Evolutionary conservation across 805 yeast species (phyloP).

Genomic region (Pichia gijzeniarum): DNA sequence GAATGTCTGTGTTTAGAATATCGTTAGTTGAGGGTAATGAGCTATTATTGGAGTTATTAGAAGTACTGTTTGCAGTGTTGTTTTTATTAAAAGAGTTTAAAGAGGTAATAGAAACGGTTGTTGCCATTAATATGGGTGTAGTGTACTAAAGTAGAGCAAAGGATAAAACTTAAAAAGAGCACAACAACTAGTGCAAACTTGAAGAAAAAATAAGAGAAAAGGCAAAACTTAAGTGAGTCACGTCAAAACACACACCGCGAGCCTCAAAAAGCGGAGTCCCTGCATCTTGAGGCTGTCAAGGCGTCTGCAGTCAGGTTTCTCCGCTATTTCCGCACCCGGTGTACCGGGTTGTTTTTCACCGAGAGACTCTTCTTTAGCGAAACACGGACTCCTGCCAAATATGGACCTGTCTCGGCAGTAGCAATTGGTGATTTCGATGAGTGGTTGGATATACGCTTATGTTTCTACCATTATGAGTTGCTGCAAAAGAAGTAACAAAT

Average conservation of each 20-base stretch:
- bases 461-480: too few relatives aligned
- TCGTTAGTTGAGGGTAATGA: not conserved
- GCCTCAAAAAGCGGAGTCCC: not conserved
- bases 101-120: not conserved
- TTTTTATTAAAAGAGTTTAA: not conserved
- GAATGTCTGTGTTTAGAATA: constrained; percentile 1
- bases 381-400: too few relatives aligned
- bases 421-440: too few relatives aligned
- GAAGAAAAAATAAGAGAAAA: not conserved
- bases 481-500: too few relatives aligned
- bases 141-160: not conserved
- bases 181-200: not conserved
- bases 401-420: too few relatives aligned
- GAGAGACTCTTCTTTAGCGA: too few relatives aligned
- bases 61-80: not conserved
- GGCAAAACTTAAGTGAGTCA: not conserved
- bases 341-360: too few relatives aligned
- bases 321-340: too few relatives aligned
- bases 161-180: not conserved
- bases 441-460: too few relatives aligned
- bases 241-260: too few relatives aligned
- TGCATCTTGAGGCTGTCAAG: not conserved
- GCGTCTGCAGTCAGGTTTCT: too few relatives aligned
- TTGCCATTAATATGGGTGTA: constrained; percentile 4
- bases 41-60: not conserved